Evolutionary conservation across 2,329 filamentous ascomycete genomes (phyloP).

Genomic region (Aspergillus viridinutans): DNA sequence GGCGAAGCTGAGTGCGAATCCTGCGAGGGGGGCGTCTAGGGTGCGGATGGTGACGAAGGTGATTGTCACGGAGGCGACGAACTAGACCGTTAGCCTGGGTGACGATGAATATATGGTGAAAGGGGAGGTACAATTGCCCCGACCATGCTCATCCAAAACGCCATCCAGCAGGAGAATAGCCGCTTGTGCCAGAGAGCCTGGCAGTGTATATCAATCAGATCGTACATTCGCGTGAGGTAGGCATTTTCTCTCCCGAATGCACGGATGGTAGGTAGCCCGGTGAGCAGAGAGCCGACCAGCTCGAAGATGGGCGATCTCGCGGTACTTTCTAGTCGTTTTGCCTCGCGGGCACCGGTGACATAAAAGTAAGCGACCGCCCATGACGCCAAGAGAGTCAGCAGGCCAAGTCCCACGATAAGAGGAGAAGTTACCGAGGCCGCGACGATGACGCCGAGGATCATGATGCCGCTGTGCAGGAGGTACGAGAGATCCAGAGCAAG

Average conservation of each 20-base stretch:
- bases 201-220: constrained; percentile 10
- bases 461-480: constrained; percentile 56
- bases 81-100: constrained; percentile 52
- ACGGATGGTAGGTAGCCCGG: constrained; percentile 68
- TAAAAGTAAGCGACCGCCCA: no score
- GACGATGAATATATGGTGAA: constrained; percentile 53
- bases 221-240: constrained; percentile 62
- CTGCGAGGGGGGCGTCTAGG: constrained; percentile 67
- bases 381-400: no score
- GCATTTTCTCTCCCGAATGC: constrained; percentile 64
- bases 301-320: constrained; percentile 75
- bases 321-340: constrained; percentile 71
- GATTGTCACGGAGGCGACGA: no score
- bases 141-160: constrained; percentile 64
- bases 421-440: constrained; percentile 41
- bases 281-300: constrained; percentile 68
- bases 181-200: constrained; percentile 53
- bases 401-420: no score
- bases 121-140: constrained; percentile 43
- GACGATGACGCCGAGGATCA: constrained; percentile 61
- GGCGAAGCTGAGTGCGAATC: constrained; percentile 67
- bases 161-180: constrained; percentile 73
- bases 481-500: constrained; percentile 60
- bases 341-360: constrained; percentile 59
- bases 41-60: constrained; percentile 27